Evolutionary conservation across 306 rosid genomes (phyloP).

Genomic region (Acacia melanoxylon): DNA sequence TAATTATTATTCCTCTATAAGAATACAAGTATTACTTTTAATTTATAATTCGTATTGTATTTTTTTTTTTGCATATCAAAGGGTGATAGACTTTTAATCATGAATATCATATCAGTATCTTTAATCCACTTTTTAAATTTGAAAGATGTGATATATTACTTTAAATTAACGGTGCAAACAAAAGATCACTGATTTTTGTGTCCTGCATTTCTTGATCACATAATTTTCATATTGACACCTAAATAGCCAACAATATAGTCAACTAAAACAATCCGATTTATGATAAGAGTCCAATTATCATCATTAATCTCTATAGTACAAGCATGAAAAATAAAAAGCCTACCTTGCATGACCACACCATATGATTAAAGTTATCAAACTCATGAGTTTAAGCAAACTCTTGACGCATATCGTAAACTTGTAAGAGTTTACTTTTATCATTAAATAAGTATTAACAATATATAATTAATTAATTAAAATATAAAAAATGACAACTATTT

Average conservation of each 20-base stretch:
- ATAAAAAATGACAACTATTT: too few species aligned
- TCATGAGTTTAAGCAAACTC: too few species aligned
- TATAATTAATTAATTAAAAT: too few species aligned
- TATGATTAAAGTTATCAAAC: not conserved
- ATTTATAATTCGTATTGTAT: not conserved
- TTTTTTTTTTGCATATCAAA: not conserved
- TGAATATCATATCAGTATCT: not conserved
- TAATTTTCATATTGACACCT: conserved; percentile 15
- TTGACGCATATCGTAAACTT: too few species aligned
- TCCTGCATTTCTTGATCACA: not conserved
- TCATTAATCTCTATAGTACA: conserved; percentile 15
- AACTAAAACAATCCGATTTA: conserved; percentile 9
- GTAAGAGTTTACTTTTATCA: too few species aligned
- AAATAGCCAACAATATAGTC: conserved; percentile 16
- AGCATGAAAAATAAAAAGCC: too few species aligned
- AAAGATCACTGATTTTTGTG: not conserved
- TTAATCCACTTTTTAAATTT: not conserved
- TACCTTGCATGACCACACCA: not conserved
- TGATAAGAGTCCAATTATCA: conserved; percentile 23
- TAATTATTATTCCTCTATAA: not conserved
- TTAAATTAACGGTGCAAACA: conserved; percentile 6
- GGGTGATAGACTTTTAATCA: not conserved
- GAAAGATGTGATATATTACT: not conserved
- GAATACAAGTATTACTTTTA: not conserved
- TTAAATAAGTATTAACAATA: too few species aligned